A percentile compares a stretch with the other conserved stretches of the same genome.
These are phyloP conservation scores for Rhodotorula babjevae DNA, from an alignment of 768 basidiomycete genomes.

Conservation along the genomic window DNA sequence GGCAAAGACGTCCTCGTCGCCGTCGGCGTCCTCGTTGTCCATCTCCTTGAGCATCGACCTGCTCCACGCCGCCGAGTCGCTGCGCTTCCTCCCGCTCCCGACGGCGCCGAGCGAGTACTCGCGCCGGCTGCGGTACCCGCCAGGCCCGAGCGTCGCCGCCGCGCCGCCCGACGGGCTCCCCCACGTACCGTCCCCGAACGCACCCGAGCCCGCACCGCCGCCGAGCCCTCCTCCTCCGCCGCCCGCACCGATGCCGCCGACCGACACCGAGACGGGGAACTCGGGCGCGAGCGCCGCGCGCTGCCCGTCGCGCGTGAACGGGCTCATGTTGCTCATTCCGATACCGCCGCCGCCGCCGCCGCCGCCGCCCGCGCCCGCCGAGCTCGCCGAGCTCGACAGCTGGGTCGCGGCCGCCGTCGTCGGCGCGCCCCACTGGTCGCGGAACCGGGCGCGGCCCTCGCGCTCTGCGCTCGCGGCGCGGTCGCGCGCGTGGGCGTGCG, in stretches of 20 bases:
- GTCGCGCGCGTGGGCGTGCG: background rate
- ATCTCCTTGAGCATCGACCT: conserved; percentile 22
- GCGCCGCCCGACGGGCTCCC: background rate
- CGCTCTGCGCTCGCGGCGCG: background rate
- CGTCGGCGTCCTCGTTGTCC: conserved; percentile 37
- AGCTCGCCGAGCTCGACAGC: conserved; percentile 6
- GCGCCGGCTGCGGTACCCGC: conserved; percentile 10
- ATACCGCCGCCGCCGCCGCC: conserved; percentile 2
- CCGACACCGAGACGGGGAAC: background rate
- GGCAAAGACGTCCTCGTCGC: conserved; percentile 27
- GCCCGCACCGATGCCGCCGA: background rate
- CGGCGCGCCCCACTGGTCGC: conserved; percentile 18
- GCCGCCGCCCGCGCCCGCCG: background rate
- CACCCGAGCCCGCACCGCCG: background rate
- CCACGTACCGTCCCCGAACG: conserved; percentile 1
- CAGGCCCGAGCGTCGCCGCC: background rate
- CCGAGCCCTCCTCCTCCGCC: background rate
- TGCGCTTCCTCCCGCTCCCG: conserved; percentile 35
- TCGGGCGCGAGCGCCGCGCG: conserved; percentile 1
- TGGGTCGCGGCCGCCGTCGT: too few relatives aligned
- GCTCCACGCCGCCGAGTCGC: conserved; percentile 32
- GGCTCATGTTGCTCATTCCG: conserved; percentile 31
- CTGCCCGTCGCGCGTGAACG: conserved; percentile 31
- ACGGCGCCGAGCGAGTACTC: conserved; percentile 39
- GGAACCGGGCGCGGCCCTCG: background rate